phyloP scores from a whole-genome alignment of 345 rosid genomes.

The Citrus inodora region DNA sequence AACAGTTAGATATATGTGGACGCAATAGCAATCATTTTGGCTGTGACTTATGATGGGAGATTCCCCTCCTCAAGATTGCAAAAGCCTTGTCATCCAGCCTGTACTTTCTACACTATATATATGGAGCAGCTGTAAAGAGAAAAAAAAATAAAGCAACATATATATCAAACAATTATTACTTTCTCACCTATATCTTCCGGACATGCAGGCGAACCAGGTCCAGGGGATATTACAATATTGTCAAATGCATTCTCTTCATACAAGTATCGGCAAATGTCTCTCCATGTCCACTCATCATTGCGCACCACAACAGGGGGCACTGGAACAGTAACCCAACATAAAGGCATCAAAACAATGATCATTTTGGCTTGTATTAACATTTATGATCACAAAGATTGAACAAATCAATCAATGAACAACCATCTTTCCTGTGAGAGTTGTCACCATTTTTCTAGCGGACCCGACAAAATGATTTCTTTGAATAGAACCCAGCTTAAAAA shows the following conservation, averaged over 20 bases:
- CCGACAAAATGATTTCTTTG: background rate
- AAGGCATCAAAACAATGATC: conserved; percentile 9
- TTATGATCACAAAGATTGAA: background rate
- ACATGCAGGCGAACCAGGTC: conserved; percentile 92
- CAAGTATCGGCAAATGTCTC: conserved; percentile 49
- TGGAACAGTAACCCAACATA: conserved; percentile 24
- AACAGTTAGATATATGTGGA: background rate
- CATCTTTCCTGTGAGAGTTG: background rate
- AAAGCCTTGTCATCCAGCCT: background rate
- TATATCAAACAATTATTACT: background rate
- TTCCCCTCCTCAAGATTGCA: background rate
- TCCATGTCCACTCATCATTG: conserved; percentile 89
- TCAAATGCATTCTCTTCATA: conserved; percentile 73
- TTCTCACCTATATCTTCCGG: conserved; percentile 75
- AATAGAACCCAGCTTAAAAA: background rate
- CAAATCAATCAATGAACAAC: background rate
- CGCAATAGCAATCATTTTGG: background rate
- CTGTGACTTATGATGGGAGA: background rate
- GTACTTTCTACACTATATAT: background rate
- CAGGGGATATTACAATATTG: conserved; percentile 92
- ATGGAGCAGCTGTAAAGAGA: background rate
- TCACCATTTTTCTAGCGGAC: background rate
- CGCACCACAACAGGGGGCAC: conserved; percentile 87
- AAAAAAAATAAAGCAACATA: background rate
- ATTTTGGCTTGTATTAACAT: background rate